Evolutionary conservation across 2,329 filamentous ascomycete species (phyloP).

Genomic region (Aspergillus nomiae): DNA sequence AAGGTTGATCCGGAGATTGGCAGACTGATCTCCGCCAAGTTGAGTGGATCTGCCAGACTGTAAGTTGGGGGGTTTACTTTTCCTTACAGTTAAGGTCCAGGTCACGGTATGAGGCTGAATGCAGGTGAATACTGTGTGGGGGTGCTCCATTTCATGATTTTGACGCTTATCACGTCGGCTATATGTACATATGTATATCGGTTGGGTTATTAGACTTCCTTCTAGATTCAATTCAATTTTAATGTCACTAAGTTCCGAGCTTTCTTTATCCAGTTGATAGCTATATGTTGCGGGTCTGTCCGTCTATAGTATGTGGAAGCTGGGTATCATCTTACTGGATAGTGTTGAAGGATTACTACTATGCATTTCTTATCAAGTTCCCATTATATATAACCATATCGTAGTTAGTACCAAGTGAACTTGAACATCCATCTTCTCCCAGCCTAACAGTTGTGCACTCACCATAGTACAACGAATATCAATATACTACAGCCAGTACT

Average conservation of each 20-base stretch:
- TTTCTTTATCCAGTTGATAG: neutral
- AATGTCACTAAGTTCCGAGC: neutral
- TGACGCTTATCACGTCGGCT: neutral
- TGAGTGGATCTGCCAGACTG: constrained; percentile 11
- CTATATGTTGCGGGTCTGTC: neutral
- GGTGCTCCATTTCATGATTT: neutral
- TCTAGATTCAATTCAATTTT: neutral
- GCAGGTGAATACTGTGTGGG: neutral
- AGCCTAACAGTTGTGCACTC: neutral
- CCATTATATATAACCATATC: neutral
- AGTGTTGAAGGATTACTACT: neutral
- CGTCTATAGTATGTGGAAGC: too few species aligned
- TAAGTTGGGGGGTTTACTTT: neutral
- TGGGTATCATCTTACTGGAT: neutral
- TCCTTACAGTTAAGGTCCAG: neutral
- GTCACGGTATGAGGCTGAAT: neutral
- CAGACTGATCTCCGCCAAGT: constrained; percentile 18
- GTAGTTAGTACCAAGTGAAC: too few species aligned
- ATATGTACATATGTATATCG: neutral
- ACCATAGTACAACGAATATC: neutral
- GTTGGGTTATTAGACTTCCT: neutral
- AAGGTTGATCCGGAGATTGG: constrained; percentile 25
- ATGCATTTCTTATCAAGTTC: neutral
- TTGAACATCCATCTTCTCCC: neutral
- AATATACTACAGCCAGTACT: neutral